A percentile compares a stretch with the other conserved stretches of the same genome.
phyloP scores from a whole-genome alignment of 108 stramenopile species.

The Nannochloropsis gaditana region DNA sequence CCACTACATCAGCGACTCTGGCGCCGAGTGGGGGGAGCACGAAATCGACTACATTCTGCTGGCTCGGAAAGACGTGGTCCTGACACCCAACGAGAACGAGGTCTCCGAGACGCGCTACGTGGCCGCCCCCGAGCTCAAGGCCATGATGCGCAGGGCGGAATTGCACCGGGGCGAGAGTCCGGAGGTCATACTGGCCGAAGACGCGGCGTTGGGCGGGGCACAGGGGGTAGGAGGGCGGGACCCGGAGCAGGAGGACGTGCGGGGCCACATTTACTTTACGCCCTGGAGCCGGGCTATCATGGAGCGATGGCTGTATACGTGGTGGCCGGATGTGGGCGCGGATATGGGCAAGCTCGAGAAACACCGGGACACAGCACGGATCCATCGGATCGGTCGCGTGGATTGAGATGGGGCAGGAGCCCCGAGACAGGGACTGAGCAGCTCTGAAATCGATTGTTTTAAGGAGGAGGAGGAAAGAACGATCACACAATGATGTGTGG shows the following conservation, averaged over 20 bases:
- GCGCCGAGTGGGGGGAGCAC: slow-evolving; percentile 51
- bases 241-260: slow-evolving; percentile 25
- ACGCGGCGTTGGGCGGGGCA: slow-evolving; percentile 25
- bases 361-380: background rate
- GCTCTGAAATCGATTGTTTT: too few species aligned
- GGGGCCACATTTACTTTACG: slow-evolving; percentile 37
- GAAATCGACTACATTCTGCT: slow-evolving; percentile 62
- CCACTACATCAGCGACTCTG: slow-evolving; percentile 42
- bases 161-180: background rate
- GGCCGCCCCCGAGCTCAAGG: slow-evolving; percentile 27
- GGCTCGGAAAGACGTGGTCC: slow-evolving; percentile 59
- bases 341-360: background rate
- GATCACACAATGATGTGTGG: too few species aligned
- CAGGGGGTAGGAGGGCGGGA: slow-evolving; percentile 23
- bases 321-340: slow-evolving; percentile 30
- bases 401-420: background rate
- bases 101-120: slow-evolving; percentile 73
- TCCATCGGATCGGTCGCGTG: background rate
- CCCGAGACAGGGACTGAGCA: too few species aligned
- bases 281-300: slow-evolving; percentile 47
- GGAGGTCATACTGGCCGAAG: background rate
- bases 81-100: slow-evolving; percentile 83
- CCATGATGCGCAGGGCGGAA: background rate
- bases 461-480: too few species aligned
- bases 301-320: slow-evolving; percentile 28